Base-by-base conservation (phyloP, 2,329 filamentous ascomycete species). In the Diaporthe caulivora region DNA sequence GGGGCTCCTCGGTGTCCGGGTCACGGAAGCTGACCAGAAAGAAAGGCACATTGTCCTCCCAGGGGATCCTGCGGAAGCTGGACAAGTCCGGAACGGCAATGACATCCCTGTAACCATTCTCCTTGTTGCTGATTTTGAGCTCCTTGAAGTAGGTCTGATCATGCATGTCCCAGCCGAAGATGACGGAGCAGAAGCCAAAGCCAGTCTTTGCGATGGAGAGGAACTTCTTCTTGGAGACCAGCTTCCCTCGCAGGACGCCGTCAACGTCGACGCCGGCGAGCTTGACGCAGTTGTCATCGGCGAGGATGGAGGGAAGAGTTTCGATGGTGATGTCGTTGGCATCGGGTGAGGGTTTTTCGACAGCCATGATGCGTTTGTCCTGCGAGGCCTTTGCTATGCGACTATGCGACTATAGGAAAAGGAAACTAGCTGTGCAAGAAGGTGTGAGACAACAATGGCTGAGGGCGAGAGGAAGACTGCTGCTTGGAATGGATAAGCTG, bases 91-190 rank as follows among this genome's bases (percentile, higher is more conserved):
- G 92, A 49, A 96, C 86, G 18, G 95, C 95, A 67, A 97, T 88
- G 55, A 98, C 85, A 82, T 98, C 95, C 76, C 92, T 90, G 83
- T 97, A 98, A 55, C 95, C 95, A 81, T 97, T 98, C 79, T 94
- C 92, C 77, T 94, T 93, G 84, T 97, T 98, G 84, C 94, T 97
- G 82, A 98, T 93, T 79, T 90, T 90, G 76, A 98, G 89, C 84
- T 98, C 95, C 78, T 89, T 91, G 81, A 94, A 92, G 83, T 98
- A 98, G 15, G 94, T 97, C 85, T 91, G 88, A 80, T 98, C 95
- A 83, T 98, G 95, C 94, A 98, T 97, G 83, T 98, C 95, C 95
- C 95, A 98, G 81, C 95, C 95, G 79, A 97, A 98, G 77, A 98
- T 91, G 77, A 98, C 95, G 26, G 94, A 97, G 86, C 95, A 98